Evolutionary conservation across 169 alveolate genomes (phyloP).

Genomic region (Plasmodium cynomolgi): DNA sequence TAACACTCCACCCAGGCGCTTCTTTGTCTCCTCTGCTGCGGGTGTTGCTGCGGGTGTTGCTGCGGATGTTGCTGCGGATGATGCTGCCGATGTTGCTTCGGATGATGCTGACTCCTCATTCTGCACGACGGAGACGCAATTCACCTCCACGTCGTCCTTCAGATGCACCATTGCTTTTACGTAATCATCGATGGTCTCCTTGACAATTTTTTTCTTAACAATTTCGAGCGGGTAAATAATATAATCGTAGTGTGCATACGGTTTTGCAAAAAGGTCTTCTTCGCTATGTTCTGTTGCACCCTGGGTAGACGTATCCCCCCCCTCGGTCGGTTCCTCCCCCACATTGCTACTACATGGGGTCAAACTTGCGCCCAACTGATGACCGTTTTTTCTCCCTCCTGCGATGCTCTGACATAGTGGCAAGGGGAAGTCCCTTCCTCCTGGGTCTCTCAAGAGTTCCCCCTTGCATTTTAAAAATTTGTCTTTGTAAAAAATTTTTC

Average conservation of each 20-base stretch:
- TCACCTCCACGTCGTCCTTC: background rate
- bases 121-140: background rate
- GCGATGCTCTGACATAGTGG: background rate
- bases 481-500: slow-evolving; percentile 36
- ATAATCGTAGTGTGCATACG: slow-evolving; percentile 33
- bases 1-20: background rate
- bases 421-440: background rate
- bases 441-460: background rate
- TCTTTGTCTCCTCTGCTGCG: background rate
- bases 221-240: slow-evolving; percentile 29
- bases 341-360: background rate
- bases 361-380: background rate
- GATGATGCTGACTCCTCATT: background rate
- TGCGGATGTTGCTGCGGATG: too few relatives aligned
- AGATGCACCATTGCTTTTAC: slow-evolving; percentile 24
- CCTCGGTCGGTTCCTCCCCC: background rate
- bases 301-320: background rate
- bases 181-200: slow-evolving; percentile 28
- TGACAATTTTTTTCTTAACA: background rate
- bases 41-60: too few relatives aligned
- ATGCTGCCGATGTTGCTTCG: background rate
- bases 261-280: background rate
- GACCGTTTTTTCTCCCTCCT: background rate
- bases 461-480: slow-evolving; percentile 10
- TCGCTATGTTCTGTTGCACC: background rate